Evolutionary conservation across 1,284 basidiomycete species (phyloP).

Genomic region (Melampsora abietis-canadensis): DNA sequence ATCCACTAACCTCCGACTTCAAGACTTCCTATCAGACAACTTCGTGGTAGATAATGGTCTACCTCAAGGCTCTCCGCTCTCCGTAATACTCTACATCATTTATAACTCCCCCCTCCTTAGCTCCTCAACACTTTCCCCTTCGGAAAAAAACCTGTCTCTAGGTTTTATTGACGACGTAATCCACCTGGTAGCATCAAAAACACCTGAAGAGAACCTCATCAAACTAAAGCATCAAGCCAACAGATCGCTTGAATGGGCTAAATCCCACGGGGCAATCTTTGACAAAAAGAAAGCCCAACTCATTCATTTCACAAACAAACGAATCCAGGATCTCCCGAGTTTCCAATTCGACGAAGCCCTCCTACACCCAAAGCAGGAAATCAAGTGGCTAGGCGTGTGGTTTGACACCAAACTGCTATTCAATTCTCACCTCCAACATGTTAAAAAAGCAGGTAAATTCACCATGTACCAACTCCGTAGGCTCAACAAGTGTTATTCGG

Average conservation of each 20-base stretch:
- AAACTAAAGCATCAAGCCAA: neutral
- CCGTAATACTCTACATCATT: neutral
- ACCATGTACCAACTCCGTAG: conserved; percentile 2
- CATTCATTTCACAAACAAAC: conserved; percentile 2
- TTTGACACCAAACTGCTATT: neutral
- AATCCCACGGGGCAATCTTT: conserved; percentile 2
- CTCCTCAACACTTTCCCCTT: too few species aligned
- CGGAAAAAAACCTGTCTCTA: neutral
- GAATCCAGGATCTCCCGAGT: neutral
- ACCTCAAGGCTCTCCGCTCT: conserved; percentile 15
- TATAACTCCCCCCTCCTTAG: conserved; percentile 1
- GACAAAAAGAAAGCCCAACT: conserved; percentile 7
- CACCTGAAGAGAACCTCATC: neutral
- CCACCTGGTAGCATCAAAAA: neutral
- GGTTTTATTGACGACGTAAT: conserved; percentile 18
- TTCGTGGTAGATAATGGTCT: neutral
- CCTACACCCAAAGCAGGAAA: neutral
- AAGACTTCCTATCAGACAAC: neutral
- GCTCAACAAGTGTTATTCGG: neutral
- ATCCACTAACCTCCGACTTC: neutral
- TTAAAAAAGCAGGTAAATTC: neutral
- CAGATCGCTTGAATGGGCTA: neutral
- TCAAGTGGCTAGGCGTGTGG: neutral
- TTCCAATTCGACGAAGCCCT: neutral
- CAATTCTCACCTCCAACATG: neutral